Base-by-base conservation (phyloP, 768 basidiomycete species). In the Plicaturopsis crispa region DNA sequence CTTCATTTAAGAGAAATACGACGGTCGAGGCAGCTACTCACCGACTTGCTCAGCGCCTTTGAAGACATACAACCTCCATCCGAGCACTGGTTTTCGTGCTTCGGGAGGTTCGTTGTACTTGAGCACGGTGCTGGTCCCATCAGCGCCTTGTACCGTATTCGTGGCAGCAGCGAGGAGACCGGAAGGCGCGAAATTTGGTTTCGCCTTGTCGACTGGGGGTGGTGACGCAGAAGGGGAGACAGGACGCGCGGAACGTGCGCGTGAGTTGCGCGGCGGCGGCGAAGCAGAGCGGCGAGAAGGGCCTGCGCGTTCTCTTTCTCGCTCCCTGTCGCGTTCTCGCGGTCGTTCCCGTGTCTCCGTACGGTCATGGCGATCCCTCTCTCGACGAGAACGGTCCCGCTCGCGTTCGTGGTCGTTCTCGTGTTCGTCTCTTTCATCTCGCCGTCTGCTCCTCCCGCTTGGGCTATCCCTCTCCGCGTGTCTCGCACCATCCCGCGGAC, bases 51-150 rank as follows among this genome's bases (percentile, higher is more conserved):
- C 91, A 38, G 72, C 75, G 16, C 87, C 94, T 62, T 98, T 98
- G 73, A 98, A 99, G 23, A 97, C 93, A 54, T 98, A 99, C 44
- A 99, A 54, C 55, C 96, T 71, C 96, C 96, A 98, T 13, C 87
- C 85, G 23, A 85, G 60, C 4, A 70, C 62, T 7, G 96, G 94
- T 54, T 93, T 97, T 48, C 96, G 69, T 20, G 94, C 96, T 68
- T 99, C 96, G 5, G 96, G 92, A 12, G 96, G 96, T 59, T 99
- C 96, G 45, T 98, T 93, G 58, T 99, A 99, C 60, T 98, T 99
- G 45, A 99, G 67, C 31, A 96, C 77, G 5, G 84, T 82, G 49
- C 67, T 80, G 36, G 75, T 75, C n/a, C 86, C 89, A 53, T 88
- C 80, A 5, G 67, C 63, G 22, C 77, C 70, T 47, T 75, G 73